Conservation (phyloP, 257 asterid species). For the Mitragyna speciosa region DNA sequence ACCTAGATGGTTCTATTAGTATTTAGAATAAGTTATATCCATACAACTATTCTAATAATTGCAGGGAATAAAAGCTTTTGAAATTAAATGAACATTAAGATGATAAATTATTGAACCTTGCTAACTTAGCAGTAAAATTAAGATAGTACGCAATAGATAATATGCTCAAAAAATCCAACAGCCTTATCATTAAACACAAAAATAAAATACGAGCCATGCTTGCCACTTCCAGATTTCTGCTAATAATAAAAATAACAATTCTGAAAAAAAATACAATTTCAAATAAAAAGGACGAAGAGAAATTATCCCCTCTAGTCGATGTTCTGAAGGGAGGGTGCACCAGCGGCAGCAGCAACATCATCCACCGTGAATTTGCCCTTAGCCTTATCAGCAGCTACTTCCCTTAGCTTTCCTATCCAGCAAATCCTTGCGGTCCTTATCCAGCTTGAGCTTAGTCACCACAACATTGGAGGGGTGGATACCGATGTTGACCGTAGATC, state of each 20-base stretch:
- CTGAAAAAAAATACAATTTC: not conserved
- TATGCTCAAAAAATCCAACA: not conserved
- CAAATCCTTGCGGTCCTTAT: conserved; percentile 75
- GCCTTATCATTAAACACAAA: not conserved
- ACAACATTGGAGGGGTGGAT: conserved; percentile 70
- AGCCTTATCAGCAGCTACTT: conserved; percentile 78
- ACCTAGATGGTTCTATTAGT: not conserved
- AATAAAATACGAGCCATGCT: not conserved
- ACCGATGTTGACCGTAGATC: conserved; percentile 83
- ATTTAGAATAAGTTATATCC: too few species aligned
- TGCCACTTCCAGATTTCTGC: not conserved
- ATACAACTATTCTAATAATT: too few species aligned
- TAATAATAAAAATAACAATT: not conserved
- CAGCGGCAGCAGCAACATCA: conserved; percentile 26
- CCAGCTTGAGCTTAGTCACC: conserved; percentile 75
- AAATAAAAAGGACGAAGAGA: not conserved
- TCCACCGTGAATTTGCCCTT: conserved; percentile 50
- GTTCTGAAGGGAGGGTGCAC: conserved; percentile 20
- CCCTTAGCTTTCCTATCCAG: conserved; percentile 86
- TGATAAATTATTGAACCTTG: not conserved
- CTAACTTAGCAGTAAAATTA: not conserved
- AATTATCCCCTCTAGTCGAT: conserved; percentile 17
- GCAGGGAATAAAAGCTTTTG: not conserved
- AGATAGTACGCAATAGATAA: not conserved
- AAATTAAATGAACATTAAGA: too few species aligned